phyloP scores from a whole-genome alignment of 75 land plant species.

The Picea glauca region DNA sequence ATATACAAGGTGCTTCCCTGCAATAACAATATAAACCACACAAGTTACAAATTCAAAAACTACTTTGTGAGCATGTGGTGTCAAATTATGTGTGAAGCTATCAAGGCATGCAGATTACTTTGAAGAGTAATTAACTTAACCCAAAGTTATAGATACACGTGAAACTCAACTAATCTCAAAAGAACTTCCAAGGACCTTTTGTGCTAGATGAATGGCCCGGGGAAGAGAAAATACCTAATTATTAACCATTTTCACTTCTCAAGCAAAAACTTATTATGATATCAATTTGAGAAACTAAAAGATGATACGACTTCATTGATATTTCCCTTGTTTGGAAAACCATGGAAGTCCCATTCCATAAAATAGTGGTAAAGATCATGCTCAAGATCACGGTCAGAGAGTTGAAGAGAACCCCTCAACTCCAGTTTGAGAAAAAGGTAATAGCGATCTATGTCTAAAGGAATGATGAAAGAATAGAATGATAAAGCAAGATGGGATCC shows the following conservation, averaged over 20 bases:
- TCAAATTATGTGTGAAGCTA: neutral
- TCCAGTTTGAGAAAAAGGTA: neutral
- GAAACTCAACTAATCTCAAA: too few species aligned
- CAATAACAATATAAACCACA: neutral
- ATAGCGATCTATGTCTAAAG: neutral
- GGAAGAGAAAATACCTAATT: neutral
- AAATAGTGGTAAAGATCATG: neutral
- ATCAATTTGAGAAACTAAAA: neutral
- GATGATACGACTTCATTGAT: neutral
- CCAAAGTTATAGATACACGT: too few species aligned
- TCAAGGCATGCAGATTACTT: neutral
- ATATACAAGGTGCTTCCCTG: constrained; percentile 68
- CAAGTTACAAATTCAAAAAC: neutral
- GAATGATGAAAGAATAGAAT: neutral
- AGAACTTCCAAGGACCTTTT: neutral
- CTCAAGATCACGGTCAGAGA: too few species aligned
- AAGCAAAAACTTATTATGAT: neutral
- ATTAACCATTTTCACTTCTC: too few species aligned
- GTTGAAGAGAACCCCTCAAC: neutral
- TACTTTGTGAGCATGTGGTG: neutral
- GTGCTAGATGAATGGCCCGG: neutral
- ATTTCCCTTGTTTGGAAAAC: too few species aligned
- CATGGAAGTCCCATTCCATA: neutral
- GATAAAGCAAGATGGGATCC: neutral
- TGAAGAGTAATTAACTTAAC: too few species aligned